A percentile compares a stretch with the other conserved stretches of the same genome.
Evolutionary conservation across 192 early-diverging fungal species (phyloP).

Genomic region (Helicostylum pulchrum): DNA sequence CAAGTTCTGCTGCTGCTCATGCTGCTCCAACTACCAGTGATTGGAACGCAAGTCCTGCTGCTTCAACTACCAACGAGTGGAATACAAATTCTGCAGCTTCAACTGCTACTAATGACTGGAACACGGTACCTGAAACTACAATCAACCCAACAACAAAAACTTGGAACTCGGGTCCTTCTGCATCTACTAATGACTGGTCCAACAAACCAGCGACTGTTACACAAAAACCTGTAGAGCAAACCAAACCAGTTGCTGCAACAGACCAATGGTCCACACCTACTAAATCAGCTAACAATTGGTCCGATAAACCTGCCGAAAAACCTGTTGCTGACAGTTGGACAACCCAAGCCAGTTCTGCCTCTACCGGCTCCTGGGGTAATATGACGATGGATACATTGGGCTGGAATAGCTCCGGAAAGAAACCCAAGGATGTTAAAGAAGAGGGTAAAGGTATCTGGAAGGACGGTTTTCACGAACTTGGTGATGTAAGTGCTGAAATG

Average conservation of each 20-base stretch:
- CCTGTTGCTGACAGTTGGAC: background rate
- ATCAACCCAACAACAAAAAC: background rate
- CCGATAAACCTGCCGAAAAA: too few species aligned
- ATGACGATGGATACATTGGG: conserved; percentile 10
- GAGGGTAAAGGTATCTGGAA: conserved; percentile 20
- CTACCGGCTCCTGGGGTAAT: conserved; percentile 2
- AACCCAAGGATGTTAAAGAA: conserved; percentile 9
- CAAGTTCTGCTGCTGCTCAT: too few species aligned
- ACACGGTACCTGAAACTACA: background rate
- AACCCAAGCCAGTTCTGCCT: background rate
- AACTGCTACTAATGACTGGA: background rate
- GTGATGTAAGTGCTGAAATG: conserved; percentile 41
- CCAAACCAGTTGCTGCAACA: background rate
- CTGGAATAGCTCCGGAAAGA: conserved; percentile 7
- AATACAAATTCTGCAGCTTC: background rate
- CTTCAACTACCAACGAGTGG: background rate
- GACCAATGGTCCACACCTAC: background rate
- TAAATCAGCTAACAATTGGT: too few species aligned
- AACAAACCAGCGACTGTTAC: too few species aligned
- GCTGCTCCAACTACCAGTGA: too few species aligned
- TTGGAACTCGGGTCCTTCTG: background rate
- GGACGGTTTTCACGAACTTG: conserved; percentile 11
- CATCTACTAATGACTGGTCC: background rate
- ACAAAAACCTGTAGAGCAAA: background rate
- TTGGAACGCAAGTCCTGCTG: background rate